Conservation (phyloP, 2,329 filamentous ascomycete species). For the Hawksworthiomyces lignivorus region DNA sequence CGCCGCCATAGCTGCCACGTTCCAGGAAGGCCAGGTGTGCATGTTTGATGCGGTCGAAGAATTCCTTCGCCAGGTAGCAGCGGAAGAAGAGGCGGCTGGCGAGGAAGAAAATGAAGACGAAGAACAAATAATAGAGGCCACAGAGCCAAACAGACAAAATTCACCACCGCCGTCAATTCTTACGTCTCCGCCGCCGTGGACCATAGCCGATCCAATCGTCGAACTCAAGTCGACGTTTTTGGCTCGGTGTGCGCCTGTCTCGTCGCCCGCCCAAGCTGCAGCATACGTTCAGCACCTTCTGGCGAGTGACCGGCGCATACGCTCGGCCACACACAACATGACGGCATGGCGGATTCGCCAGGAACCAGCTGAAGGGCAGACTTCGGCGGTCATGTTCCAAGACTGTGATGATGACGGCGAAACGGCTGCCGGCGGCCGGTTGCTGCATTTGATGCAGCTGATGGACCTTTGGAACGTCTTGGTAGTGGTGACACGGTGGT, state of each 20-base stretch:
- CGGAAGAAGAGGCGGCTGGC: conserved; percentile 16
- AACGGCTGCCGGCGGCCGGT: conserved; percentile 75
- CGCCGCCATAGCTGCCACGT: conserved; percentile 59
- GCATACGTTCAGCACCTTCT: conserved; percentile 67
- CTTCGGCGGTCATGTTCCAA: conserved; percentile 58
- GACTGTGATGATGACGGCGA: conserved; percentile 97
- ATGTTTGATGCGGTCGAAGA: conserved; percentile 88
- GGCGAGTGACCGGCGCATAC: conserved; percentile 72
- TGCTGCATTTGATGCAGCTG: conserved; percentile 86
- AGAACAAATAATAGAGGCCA: conserved; percentile 12
- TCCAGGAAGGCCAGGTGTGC: conserved; percentile 68
- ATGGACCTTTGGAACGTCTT: conserved; percentile 92
- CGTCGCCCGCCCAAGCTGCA: conserved; percentile 63
- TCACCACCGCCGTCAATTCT: conserved; percentile 1
- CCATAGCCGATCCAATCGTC: conserved; percentile 61
- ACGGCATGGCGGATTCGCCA: conserved; percentile 77
- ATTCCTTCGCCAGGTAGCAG: conserved; percentile 39
- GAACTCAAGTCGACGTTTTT: conserved; percentile 88
- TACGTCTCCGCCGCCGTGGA: conserved; percentile 53
- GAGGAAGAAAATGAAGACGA: conserved; percentile 14
- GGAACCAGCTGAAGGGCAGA: too few relatives aligned
- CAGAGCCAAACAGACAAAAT: conserved; percentile 2
- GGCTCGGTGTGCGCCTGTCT: conserved; percentile 64
- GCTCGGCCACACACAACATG: conserved; percentile 91
- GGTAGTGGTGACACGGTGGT: conserved; percentile 93